Conservation (phyloP, 495 filamentous ascomycete species). For the Cercophora newfieldiana region DNA sequence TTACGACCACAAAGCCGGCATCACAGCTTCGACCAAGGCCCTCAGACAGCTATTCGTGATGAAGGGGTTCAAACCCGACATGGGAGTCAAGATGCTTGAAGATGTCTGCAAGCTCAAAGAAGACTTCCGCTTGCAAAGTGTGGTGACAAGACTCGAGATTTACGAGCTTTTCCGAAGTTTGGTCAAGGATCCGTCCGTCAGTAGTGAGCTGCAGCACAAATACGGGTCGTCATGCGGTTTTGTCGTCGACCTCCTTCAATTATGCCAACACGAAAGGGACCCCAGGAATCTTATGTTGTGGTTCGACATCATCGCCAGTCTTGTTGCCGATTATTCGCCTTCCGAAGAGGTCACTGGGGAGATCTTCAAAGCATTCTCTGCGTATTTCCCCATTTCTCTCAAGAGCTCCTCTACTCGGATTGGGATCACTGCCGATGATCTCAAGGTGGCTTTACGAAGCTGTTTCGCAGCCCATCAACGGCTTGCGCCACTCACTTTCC, state of each 20-base stretch:
- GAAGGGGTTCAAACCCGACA: slow-evolving; percentile 46
- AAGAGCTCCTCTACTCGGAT: slow-evolving; percentile 43
- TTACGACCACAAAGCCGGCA: slow-evolving; percentile 51
- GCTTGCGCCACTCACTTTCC: slow-evolving; percentile 42
- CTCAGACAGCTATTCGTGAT: slow-evolving; percentile 44
- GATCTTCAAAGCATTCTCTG: slow-evolving; percentile 49
- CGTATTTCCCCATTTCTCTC: slow-evolving; percentile 56
- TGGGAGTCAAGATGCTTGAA: slow-evolving; percentile 43
- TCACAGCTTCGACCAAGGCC: slow-evolving; percentile 49
- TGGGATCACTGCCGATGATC: slow-evolving; percentile 49
- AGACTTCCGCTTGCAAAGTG: slow-evolving; percentile 48
- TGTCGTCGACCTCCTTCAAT: slow-evolving; percentile 40
- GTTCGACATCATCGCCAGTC: slow-evolving; percentile 43
- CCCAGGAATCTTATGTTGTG: slow-evolving; percentile 50
- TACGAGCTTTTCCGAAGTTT: slow-evolving; percentile 49
- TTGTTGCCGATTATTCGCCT: slow-evolving; percentile 43
- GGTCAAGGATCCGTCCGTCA: slow-evolving; percentile 36
- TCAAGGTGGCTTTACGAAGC: slow-evolving; percentile 45
- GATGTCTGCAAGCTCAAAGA: slow-evolving; percentile 46
- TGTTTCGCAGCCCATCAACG: slow-evolving; percentile 49
- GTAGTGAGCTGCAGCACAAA: slow-evolving; percentile 42
- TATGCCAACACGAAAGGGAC: slow-evolving; percentile 51
- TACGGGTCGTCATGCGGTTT: slow-evolving; percentile 42
- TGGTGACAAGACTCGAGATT: slow-evolving; percentile 46
- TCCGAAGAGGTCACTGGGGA: slow-evolving; percentile 44